Conservation (phyloP, 805 yeast genomes). For the Ogataea paraovalis region DNA sequence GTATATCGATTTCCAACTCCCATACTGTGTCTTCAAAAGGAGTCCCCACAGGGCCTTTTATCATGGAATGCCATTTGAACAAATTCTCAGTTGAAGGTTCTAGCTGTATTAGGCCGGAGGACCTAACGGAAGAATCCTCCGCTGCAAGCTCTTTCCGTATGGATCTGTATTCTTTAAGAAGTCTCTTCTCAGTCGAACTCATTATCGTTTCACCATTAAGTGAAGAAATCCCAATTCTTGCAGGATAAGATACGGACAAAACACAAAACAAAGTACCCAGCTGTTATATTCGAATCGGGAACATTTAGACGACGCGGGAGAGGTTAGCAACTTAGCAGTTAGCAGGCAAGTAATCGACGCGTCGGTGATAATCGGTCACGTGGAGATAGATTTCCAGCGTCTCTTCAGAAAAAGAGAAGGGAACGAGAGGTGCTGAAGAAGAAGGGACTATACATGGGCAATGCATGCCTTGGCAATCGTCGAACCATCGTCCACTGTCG, state of each 20-base stretch:
- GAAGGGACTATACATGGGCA: too few relatives aligned
- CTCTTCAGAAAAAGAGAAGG: too few relatives aligned
- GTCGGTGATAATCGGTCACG: too few relatives aligned
- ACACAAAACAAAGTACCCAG: too few relatives aligned
- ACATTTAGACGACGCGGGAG: neutral
- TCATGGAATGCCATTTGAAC: slow-evolving; percentile 46
- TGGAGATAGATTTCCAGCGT: too few relatives aligned
- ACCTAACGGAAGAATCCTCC: slow-evolving; percentile 16
- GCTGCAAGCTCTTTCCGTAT: slow-evolving; percentile 28
- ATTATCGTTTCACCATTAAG: slow-evolving; percentile 1
- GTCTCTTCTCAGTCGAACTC: slow-evolving; percentile 30
- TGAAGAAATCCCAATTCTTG: too few relatives aligned
- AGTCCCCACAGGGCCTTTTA: slow-evolving; percentile 50
- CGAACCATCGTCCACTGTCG: too few relatives aligned
- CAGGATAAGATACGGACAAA: too few relatives aligned
- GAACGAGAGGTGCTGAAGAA: too few relatives aligned
- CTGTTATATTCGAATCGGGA: neutral
- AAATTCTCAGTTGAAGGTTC: slow-evolving; percentile 42
- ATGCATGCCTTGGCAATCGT: too few relatives aligned
- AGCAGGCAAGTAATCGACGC: too few relatives aligned
- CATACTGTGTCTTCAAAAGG: slow-evolving; percentile 52
- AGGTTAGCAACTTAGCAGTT: too few relatives aligned
- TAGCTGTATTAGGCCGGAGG: slow-evolving; percentile 35
- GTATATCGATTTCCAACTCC: slow-evolving; percentile 43
- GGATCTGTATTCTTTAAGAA: slow-evolving; percentile 34